Percentiles rank a stretch among this genome's conserved stretches.
Conservation (phyloP, 768 basidiomycete species). For the Lepiota brunneoincarnata region DNA sequence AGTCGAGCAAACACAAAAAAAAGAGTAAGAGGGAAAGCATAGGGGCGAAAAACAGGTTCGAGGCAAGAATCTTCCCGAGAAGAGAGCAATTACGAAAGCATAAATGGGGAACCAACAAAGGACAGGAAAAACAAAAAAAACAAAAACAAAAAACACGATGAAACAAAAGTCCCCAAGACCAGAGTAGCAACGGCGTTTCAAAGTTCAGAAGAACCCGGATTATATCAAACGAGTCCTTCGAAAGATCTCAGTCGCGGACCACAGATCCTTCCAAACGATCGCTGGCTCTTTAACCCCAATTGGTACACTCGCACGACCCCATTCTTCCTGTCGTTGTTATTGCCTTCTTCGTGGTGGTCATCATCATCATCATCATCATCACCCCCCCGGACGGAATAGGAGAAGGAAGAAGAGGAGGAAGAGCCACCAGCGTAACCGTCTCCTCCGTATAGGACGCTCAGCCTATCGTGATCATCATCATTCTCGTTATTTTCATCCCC, state of each 20-base stretch:
- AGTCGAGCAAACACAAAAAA: too few relatives aligned
- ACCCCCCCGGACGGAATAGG: too few relatives aligned
- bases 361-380: too few relatives aligned
- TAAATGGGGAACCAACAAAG: background rate
- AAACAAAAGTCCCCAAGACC: background rate
- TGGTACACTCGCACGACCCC: constrained; percentile 36
- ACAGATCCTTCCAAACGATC: constrained; percentile 21
- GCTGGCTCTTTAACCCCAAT: constrained; percentile 38
- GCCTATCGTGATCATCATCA: background rate
- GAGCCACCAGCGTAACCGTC: background rate
- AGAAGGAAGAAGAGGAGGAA: too few relatives aligned
- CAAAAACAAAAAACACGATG: background rate
- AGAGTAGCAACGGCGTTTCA: background rate
- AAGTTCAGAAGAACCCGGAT: constrained; percentile 5
- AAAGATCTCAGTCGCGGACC: constrained; percentile 3
- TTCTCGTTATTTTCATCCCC: too few relatives aligned
- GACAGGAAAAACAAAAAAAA: background rate
- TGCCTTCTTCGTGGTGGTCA: too few relatives aligned
- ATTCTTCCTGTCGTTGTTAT: constrained; percentile 11
- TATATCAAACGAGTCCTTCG: background rate
- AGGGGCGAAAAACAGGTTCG: background rate
- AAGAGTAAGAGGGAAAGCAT: background rate
- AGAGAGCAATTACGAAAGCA: too few relatives aligned
- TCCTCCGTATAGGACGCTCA: background rate
- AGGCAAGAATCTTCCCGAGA: too few relatives aligned